Evolutionary conservation across 208 protist genomes (phyloP).

Genomic region (Wallacemonas sp.): DNA sequence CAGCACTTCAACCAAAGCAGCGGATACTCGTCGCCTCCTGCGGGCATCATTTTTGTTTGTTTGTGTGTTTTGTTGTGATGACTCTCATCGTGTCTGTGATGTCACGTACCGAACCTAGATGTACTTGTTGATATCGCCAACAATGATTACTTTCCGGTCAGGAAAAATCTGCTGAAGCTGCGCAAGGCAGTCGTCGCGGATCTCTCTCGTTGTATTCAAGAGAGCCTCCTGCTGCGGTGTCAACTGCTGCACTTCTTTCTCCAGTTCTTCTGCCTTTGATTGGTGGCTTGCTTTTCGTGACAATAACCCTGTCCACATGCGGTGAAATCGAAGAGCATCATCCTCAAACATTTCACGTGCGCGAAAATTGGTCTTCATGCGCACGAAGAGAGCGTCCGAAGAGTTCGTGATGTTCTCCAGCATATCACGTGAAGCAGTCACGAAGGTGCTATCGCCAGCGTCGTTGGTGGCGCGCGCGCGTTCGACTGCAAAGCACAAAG

Average conservation of each 20-base stretch:
- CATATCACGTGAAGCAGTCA: conserved; percentile 12
- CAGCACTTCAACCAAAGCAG: too few species aligned
- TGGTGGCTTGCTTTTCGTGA: conserved; percentile 34
- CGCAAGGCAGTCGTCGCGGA: conserved; percentile 43
- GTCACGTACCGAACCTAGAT: conserved; percentile 20
- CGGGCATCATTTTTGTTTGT: too few species aligned
- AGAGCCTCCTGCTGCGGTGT: conserved; percentile 37
- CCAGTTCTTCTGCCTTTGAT: conserved; percentile 33
- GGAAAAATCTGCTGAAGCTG: conserved; percentile 63
- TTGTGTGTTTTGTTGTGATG: too few species aligned
- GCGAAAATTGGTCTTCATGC: conserved; percentile 57
- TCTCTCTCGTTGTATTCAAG: conserved; percentile 14
- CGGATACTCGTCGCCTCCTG: too few species aligned
- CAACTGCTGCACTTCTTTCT: conserved; percentile 37
- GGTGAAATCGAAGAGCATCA: conserved; percentile 39
- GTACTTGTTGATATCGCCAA: conserved; percentile 79
- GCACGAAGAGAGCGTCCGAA: conserved; percentile 45
- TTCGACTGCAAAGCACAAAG: conserved; percentile 56
- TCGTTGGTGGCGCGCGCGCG: conserved; percentile 24
- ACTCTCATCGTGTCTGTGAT: too few species aligned
- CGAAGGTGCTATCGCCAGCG: conserved; percentile 3
- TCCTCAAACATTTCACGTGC: conserved; percentile 38
- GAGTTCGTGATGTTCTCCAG: conserved; percentile 28
- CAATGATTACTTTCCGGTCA: conserved; percentile 52
- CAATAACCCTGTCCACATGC: conserved; percentile 32